Evolutionary conservation across 805 yeast genomes (phyloP).

Genomic region (Torulaspora gathmanii): DNA sequence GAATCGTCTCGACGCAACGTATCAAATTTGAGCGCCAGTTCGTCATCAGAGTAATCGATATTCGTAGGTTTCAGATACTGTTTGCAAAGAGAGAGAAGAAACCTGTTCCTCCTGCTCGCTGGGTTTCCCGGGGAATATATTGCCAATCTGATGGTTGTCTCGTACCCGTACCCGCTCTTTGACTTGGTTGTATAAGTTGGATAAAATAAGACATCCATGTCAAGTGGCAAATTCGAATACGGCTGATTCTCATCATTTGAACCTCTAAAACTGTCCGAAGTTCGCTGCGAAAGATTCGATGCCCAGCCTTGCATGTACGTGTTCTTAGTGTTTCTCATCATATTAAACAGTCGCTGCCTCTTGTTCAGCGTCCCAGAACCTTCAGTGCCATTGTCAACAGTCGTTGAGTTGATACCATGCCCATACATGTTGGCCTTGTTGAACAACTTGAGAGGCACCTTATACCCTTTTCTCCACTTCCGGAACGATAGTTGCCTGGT

Average conservation of each 20-base stretch:
- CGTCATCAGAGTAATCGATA: conserved; percentile 6
- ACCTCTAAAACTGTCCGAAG: conserved; percentile 40
- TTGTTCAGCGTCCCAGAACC: conserved; percentile 23
- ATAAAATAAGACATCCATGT: conserved; percentile 56
- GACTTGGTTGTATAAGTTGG: conserved; percentile 49
- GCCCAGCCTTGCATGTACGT: conserved; percentile 51
- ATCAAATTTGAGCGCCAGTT: conserved; percentile 7
- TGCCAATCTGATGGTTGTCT: conserved; percentile 69
- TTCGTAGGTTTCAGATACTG: conserved; percentile 38
- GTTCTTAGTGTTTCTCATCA: conserved; percentile 53
- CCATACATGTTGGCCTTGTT: conserved; percentile 10
- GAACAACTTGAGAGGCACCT: conserved; percentile 11
- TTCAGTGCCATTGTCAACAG: conserved; percentile 1
- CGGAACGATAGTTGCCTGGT: conserved; percentile 20
- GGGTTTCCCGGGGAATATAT: conserved; percentile 58
- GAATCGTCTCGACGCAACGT: conserved; percentile 10
- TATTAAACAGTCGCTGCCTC: conserved; percentile 46
- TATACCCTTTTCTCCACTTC: conserved; percentile 17
- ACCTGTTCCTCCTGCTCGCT: conserved; percentile 62
- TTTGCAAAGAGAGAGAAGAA: conserved; percentile 63
- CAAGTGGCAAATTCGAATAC: conserved; percentile 42
- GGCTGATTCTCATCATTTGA: conserved; percentile 20
- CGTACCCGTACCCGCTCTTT: conserved; percentile 40
- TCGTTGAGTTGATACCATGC: conserved; percentile 5
- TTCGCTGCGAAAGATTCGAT: conserved; percentile 45